Evolutionary conservation across 202 grass and related monocot genomes (phyloP), one percentile per base, ranked within the genome.

Genomic region (Setaria italica): DNA sequence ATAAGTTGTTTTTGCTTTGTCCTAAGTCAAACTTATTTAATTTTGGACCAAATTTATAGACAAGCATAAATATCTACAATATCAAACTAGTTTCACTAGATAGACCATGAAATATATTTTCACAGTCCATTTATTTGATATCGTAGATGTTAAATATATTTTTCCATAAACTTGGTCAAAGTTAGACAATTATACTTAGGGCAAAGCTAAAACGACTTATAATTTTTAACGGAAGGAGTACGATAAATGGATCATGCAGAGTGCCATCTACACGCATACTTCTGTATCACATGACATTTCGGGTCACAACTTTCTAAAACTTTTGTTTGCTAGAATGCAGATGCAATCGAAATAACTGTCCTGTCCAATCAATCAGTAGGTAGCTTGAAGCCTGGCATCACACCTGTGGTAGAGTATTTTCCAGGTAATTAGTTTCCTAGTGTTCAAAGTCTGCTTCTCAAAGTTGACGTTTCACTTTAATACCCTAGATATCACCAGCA

Each of bases 291-390:
- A 20, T 34, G 11, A 48, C 21, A 77, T 72, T 13, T 90, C 12
- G 54, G 20, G 50, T 89, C 66, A 43, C 46, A 70, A 70, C 20
- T 85, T 83, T 86, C 49, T 92, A 69, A 87, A 74, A 79, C 17
- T 80, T 89, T 74, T 87, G 58, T 87, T 88, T 86, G 67, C 77
- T 92, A 98, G 96, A 94, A 81, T 94, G 89, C 94, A 92, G 93
- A 94, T 95, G 86, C 90, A 73, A 94, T 99, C 80, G 79, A 57
- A 30, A 69, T 99, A 79, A 88, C 84, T 77, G 64, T 95, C 58
- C 19, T 97, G 35, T 85, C 80, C 78, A 95, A 95, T 82, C 78
- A 90, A 83, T 95, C 96, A 63, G 83, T 90, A 41, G 74, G 66
- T 82, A 83, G 84, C 62, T 70, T 71, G 63, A 88, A 89, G 84